These are phyloP conservation scores for Lithohypha guttulata DNA, from an alignment of 2,329 filamentous ascomycete species.

Conservation along the genomic window DNA sequence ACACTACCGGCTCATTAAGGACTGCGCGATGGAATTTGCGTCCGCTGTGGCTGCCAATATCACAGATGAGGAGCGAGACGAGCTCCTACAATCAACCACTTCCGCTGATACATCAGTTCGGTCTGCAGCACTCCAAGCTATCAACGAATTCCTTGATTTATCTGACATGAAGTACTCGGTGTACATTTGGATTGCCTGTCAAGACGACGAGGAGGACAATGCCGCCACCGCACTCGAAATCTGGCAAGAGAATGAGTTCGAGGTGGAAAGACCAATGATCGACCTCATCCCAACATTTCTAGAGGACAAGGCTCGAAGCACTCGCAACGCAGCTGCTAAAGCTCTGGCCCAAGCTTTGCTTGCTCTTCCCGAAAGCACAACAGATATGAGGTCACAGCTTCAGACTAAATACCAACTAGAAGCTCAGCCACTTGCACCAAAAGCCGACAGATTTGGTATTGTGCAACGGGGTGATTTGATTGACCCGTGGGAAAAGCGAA, in stretches of 20 bases:
- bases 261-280: constrained; percentile 55
- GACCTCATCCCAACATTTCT: constrained; percentile 65
- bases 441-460: constrained; percentile 91
- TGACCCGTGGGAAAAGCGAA: constrained; percentile 84
- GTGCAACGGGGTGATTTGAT: constrained; percentile 75
- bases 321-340: constrained; percentile 72
- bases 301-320: constrained; percentile 65
- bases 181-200: constrained; percentile 85
- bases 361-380: constrained; percentile 49
- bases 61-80: constrained; percentile 56
- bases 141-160: constrained; percentile 84
- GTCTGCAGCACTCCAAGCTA: constrained; percentile 74
- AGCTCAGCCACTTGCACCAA: constrained; percentile 69
- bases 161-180: constrained; percentile 76
- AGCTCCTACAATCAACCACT: constrained; percentile 68
- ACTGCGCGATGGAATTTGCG: constrained; percentile 78
- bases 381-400: constrained; percentile 53
- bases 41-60: constrained; percentile 79
- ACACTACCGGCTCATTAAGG: constrained; percentile 90
- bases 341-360: constrained; percentile 65
- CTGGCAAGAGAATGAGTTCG: constrained; percentile 86
- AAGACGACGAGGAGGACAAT: constrained; percentile 86
- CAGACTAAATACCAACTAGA: constrained; percentile 64
- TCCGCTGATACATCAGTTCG: constrained; percentile 71
- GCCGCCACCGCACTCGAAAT: constrained; percentile 72